phyloP scores from a whole-genome alignment of 2,329 filamentous ascomycete genomes.

The Exutisphaerella laricina region DNA sequence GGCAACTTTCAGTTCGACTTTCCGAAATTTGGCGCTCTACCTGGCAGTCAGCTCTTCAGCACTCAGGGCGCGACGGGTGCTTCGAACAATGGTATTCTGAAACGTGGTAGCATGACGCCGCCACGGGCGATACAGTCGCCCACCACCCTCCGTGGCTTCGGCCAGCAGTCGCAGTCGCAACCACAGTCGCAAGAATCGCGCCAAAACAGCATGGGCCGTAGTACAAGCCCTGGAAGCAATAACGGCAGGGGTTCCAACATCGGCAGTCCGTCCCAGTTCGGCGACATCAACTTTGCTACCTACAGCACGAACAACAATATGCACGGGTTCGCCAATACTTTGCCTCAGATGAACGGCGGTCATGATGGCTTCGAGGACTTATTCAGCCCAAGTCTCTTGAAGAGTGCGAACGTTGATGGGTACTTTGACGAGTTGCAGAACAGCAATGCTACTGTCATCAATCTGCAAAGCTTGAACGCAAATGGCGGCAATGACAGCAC shows the following conservation, averaged over 20 bases:
- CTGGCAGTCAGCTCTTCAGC: constrained; percentile 48
- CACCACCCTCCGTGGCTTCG: constrained; percentile 8
- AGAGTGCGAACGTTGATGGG: constrained; percentile 37
- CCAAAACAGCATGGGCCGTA: constrained; percentile 27
- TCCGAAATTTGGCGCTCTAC: constrained; percentile 79
- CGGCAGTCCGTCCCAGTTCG: constrained; percentile 17
- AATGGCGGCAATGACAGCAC: constrained; percentile 41
- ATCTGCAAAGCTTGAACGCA: constrained; percentile 18
- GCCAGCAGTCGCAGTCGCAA: constrained; percentile 10
- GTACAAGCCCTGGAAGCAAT: constrained; percentile 33
- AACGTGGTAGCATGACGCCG: constrained; percentile 24
- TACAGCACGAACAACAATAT: constrained; percentile 33
- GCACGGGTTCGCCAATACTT: constrained; percentile 32
- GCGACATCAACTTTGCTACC: constrained; percentile 23
- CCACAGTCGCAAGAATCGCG: constrained; percentile 8
- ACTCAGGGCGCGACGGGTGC: constrained; percentile 17
- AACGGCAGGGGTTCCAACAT: constrained; percentile 21
- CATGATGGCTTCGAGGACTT: constrained; percentile 48
- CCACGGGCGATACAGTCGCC: constrained; percentile 23
- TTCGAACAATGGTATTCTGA: constrained; percentile 39
- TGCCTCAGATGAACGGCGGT: constrained; percentile 31
- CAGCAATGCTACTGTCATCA: constrained; percentile 17
- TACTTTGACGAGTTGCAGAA: constrained; percentile 26
- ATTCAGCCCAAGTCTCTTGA: constrained; percentile 54
- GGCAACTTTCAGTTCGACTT: constrained; percentile 86